Evolutionary conservation across 2,329 filamentous ascomycete species (phyloP).

Genomic region (Penicillium vulpinum): DNA sequence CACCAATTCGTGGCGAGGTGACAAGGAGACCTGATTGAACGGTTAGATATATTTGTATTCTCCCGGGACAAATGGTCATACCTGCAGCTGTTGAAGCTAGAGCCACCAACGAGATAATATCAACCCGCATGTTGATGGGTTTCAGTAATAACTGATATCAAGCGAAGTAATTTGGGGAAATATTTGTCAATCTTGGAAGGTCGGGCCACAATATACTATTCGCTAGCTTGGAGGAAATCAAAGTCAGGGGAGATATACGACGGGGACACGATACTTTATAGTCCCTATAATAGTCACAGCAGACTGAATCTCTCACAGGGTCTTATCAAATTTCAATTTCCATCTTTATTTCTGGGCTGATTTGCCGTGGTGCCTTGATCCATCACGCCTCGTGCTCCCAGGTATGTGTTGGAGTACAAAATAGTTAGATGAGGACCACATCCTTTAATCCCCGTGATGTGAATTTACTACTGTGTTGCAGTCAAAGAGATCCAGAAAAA

Average conservation of each 20-base stretch:
- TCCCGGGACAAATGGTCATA: constrained; percentile 12
- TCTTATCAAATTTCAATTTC: constrained; percentile 2
- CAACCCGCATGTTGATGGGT: constrained; percentile 31
- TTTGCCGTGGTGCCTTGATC: constrained; percentile 14
- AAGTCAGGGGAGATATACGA: constrained; percentile 1
- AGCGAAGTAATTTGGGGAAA: not conserved
- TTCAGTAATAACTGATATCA: not conserved
- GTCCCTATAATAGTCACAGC: not conserved
- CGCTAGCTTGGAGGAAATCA: constrained; percentile 7
- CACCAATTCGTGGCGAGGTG: constrained; percentile 34
- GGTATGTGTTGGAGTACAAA: constrained; percentile 15
- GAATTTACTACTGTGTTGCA: not conserved
- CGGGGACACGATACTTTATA: constrained; percentile 14
- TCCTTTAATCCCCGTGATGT: not conserved
- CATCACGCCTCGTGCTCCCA: constrained; percentile 18
- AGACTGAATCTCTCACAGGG: not conserved
- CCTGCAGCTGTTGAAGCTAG: constrained; percentile 34
- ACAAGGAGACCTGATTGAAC: constrained; percentile 34
- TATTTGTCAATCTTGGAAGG: not conserved
- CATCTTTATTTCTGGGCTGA: constrained; percentile 16
- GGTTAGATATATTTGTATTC: not conserved
- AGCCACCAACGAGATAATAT: constrained; percentile 26
- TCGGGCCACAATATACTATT: not conserved
- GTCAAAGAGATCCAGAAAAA: not conserved
- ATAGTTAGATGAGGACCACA: constrained; percentile 4